These are phyloP conservation scores for Huntiella decipiens DNA, from an alignment of 2,329 filamentous ascomycete species.

Conservation along the genomic window DNA sequence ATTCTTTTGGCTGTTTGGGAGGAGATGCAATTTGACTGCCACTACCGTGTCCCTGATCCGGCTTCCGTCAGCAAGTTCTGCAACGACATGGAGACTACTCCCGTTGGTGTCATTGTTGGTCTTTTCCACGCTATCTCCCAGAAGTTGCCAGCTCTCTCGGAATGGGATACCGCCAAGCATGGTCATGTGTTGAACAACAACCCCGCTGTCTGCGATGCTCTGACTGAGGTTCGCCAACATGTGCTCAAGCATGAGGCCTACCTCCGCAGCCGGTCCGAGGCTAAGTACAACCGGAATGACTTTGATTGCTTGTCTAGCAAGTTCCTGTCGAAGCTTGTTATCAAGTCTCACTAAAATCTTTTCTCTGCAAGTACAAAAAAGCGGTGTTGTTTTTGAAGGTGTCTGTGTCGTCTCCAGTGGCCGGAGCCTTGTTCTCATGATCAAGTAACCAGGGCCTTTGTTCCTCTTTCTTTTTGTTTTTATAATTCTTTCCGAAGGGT, in stretches of 20 bases:
- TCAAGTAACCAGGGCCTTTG: not conserved
- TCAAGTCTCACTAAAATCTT: constrained; percentile 64
- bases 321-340: constrained; percentile 89
- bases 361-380: not conserved
- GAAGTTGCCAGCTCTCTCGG: constrained; percentile 77
- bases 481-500: not conserved
- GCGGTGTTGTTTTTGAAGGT: constrained; percentile 14
- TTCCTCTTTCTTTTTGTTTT: not conserved
- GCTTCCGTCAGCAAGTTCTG: constrained; percentile 85
- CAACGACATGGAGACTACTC: constrained; percentile 87
- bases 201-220: constrained; percentile 74
- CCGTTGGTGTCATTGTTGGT: constrained; percentile 88
- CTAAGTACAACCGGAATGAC: constrained; percentile 76
- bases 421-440: not conserved
- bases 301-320: constrained; percentile 95
- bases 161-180: constrained; percentile 87
- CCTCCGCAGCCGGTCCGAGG: constrained; percentile 57
- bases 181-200: constrained; percentile 84
- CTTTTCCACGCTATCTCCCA: constrained; percentile 96
- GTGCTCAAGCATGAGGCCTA: constrained; percentile 86
- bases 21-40: constrained; percentile 96
- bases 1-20: constrained; percentile 93
- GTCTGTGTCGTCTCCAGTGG: constrained; percentile 13
- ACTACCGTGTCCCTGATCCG: constrained; percentile 79
- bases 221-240: constrained; percentile 88